phyloP scores from a whole-genome alignment of 768 basidiomycete genomes.

The Zangia roseola region DNA sequence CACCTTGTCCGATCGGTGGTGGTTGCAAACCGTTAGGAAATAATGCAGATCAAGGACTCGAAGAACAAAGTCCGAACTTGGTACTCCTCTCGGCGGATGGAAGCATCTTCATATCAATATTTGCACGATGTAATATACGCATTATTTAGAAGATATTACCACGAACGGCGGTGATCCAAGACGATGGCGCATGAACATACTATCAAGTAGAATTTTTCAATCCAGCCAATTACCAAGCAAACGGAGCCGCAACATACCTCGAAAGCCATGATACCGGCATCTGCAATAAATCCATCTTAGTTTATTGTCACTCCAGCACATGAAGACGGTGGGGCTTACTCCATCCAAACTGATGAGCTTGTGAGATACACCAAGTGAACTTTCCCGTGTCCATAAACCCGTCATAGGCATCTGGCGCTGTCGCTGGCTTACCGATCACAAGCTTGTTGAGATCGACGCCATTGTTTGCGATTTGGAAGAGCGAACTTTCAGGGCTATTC shows the following conservation, averaged over 20 bases:
- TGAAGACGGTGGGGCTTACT: slow-evolving; percentile 41
- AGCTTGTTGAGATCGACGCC: slow-evolving; percentile 48
- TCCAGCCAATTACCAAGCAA: not conserved
- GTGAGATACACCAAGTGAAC: slow-evolving; percentile 55
- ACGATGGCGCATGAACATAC: slow-evolving; percentile 37
- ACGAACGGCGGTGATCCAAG: slow-evolving; percentile 33
- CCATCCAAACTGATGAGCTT: slow-evolving; percentile 66
- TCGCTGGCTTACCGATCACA: slow-evolving; percentile 54
- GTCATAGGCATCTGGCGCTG: slow-evolving; percentile 38
- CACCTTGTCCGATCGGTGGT: no score
- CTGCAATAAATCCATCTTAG: slow-evolving; percentile 14
- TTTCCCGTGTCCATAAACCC: slow-evolving; percentile 57
- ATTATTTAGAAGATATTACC: slow-evolving; percentile 1
- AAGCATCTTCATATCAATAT: no score
- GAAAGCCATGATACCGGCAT: slow-evolving; percentile 40
- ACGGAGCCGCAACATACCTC: slow-evolving; percentile 24
- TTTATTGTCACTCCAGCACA: not conserved
- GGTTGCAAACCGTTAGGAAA: no score
- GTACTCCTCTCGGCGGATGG: no score
- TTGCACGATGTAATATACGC: no score
- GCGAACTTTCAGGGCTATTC: slow-evolving; percentile 56
- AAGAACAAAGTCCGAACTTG: no score
- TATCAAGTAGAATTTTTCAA: slow-evolving; percentile 6
- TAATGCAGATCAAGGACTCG: no score
- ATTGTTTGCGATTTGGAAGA: slow-evolving; percentile 46